Base-by-base conservation (phyloP, 768 basidiomycete species). In the Russula dissimulans region DNA sequence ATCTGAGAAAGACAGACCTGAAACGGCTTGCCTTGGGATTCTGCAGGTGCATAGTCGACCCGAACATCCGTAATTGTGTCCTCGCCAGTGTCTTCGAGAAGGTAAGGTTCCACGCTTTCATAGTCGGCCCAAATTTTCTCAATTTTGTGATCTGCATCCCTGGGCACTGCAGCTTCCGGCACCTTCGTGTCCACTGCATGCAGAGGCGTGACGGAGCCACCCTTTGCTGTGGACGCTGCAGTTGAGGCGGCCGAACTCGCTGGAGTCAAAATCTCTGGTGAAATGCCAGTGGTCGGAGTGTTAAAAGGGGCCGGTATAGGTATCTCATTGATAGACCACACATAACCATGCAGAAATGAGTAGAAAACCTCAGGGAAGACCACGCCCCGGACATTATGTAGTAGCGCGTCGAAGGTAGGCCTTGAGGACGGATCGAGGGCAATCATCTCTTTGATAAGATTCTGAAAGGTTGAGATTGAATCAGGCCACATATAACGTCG, bases 291-390 rank as follows among this genome's bases (percentile, higher is more conserved):
- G 17, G 59, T 26, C 47, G 59, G 79, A 2, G 81, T 2, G 76
- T 72, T 14, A 77, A 80, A 79, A 3, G 81, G 76, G 0, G 79
- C 71, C 2, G 76, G 71, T 15, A 77, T 67, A 2, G 83, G 76
- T 12, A 83, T 75, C 62, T 92, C 89, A 69, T 88, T 88, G 65
- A 91, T 77, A 1, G 91, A 85, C 3, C 85, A 80, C 58, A 91
- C 81, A 66, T 97, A 97, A 66, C 89, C 89, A 70, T 95, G 89
- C 10, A 98, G 78, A 74, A 95, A 97, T 3, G 92, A 88, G 73
- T 97, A 97, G 72, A 98, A 98, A 34, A 83, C 84, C 67, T 95
- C 92, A 0, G 95, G 94, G 64, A 98, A 89, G 49, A 95, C 85
- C 9, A 79, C 79, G 0, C 85, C 89, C 47, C 91, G 81, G 4